Evolutionary conservation across 2,329 filamentous ascomycete species (phyloP).

Genomic region (Stagonosporopsis rhizophila): DNA sequence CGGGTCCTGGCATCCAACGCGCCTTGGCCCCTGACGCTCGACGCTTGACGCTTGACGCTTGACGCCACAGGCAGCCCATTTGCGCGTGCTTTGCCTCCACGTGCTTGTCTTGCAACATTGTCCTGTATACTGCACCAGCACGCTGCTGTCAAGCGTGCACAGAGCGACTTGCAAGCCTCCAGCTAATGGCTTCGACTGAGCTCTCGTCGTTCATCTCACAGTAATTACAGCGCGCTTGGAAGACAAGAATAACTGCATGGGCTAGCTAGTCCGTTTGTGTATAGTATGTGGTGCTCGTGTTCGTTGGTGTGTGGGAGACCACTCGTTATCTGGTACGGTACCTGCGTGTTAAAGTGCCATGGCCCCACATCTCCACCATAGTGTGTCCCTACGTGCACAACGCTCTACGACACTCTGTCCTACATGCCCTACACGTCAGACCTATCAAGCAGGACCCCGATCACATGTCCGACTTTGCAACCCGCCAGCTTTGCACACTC

Average conservation of each 20-base stretch:
- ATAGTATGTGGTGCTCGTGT: background rate
- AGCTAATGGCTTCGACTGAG: no score
- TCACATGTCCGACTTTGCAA: background rate
- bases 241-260: no score
- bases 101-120: background rate
- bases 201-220: no score
- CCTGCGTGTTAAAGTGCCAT: background rate
- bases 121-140: background rate
- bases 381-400: background rate
- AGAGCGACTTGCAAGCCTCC: background rate
- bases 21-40: conserved; percentile 1
- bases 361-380: background rate
- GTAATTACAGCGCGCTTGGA: no score
- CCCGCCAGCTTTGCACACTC: background rate
- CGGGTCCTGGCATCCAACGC: background rate
- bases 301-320: background rate
- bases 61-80: background rate
- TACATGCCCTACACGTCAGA: background rate
- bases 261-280: no score
- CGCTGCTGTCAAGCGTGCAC: background rate
- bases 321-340: background rate
- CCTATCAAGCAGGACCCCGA: background rate
- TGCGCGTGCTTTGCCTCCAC: conserved; percentile 2
- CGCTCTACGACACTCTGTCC: background rate
- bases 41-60: conserved; percentile 1